Evolutionary conservation across 225 moss, liverwort and hornwort genomes (phyloP), one percentile per base, ranked within the genome.

Genomic region (Neckera pumila): DNA sequence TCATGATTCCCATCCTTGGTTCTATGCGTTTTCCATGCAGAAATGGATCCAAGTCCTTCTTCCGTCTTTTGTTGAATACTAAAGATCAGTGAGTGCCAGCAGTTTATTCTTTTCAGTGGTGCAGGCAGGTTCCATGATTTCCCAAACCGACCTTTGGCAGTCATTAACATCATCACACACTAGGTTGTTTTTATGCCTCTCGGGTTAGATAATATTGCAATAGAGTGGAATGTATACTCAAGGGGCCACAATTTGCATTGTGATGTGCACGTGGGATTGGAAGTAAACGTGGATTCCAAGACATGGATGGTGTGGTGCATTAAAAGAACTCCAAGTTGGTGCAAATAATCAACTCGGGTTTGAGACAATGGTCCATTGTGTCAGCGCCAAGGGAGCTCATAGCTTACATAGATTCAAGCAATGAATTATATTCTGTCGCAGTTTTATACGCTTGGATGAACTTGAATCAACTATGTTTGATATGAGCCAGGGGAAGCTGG

Each of bases 221-320:
- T 20, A 49, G 31, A 4, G 17, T 43, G 6, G 43, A 6, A 27
- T 3, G 16, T 23, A 34, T 53, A 14, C 53, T 34, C 8, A 22
- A 8, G 14, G 76, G 14, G 9, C 2, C 2, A 8, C 14, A 6
- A 7, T 33, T 13, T 2, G 2, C 5, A 9, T 22, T 1, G 9
- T 9, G 4, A 76, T 76, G 14, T 53, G 49, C 76, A 76, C 8
- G 53, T 22, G 53, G 76, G 22, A 34, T 13, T 76, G 3, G 34
- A 76, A 76, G 76, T 76, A 34, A 34, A 76, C 34, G 76, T 76
- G 76, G 76, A 76, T 34, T 22, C 76, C 22, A 76, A 53, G 34
- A 53, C 34, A 1, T 76, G 14, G 14, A 76, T 22, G 76, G 76
- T 76, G 53, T 76, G 34, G 76, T 76, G 76, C 53, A 76, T 5